Percentiles rank a stretch among this genome's conserved stretches.
These are phyloP conservation scores for Platanthera zijinensis DNA, from an alignment of 106 monocot species.

Conservation along the genomic window DNA sequence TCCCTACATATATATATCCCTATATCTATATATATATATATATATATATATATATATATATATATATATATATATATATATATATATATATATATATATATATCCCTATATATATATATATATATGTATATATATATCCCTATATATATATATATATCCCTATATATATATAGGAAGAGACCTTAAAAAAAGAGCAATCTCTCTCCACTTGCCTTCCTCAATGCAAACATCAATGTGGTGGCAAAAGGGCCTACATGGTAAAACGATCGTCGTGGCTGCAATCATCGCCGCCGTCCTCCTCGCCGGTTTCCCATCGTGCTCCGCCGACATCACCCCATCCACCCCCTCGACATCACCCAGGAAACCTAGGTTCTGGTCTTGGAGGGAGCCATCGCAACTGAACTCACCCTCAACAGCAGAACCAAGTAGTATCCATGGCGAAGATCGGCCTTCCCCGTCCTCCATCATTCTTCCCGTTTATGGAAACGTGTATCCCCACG, in stretches of 20 bases:
- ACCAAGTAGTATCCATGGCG: background rate
- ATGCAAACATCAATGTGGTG: background rate
- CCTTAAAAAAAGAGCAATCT: background rate
- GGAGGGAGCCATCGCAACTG: background rate
- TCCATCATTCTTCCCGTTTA: conserved; percentile 67
- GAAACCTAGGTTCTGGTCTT: conserved; percentile 7
- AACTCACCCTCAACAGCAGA: background rate
- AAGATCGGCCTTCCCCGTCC: conserved; percentile 7
- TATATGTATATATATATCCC: no score
- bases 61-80: no score
- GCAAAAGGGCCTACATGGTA: background rate
- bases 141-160: no score
- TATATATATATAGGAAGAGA: no score
- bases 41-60: no score
- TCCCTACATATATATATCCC: no score
- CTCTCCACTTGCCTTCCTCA: background rate
- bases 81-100: no score
- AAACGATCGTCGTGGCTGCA: background rate
- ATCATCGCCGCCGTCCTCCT: conserved; percentile 11
- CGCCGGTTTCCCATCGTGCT: background rate
- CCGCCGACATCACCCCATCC: conserved; percentile 10
- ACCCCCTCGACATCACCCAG: background rate
- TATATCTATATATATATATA: no score
- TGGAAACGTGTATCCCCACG: conserved; percentile 84
- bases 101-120: no score